A percentile compares a stretch with the other conserved stretches of the same genome.
Conservation (phyloP, 306 rosid genomes). For the Trifolium dubium region DNA sequence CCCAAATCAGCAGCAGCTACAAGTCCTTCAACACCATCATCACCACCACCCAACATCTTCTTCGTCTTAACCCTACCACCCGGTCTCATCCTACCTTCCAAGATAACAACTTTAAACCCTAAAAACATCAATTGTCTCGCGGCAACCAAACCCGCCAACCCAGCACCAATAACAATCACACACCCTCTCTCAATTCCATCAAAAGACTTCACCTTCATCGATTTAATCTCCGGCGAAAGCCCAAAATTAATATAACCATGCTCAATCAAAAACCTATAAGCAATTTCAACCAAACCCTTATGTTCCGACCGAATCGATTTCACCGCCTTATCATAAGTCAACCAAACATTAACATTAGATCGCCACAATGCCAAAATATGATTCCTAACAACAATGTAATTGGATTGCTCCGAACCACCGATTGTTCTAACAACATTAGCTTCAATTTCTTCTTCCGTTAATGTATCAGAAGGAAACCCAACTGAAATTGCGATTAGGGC, state of each 20-base stretch:
- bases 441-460: constrained; percentile 89
- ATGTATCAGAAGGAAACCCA: constrained; percentile 85
- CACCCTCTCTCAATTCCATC: constrained; percentile 63
- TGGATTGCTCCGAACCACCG: constrained; percentile 81
- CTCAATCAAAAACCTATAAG: constrained; percentile 70
- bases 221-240: constrained; percentile 64
- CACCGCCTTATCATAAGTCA: constrained; percentile 65
- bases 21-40: constrained; percentile 52
- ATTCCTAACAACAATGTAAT: constrained; percentile 76
- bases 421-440: constrained; percentile 77
- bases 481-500: constrained; percentile 82
- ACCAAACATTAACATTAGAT: constrained; percentile 73
- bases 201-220: constrained; percentile 59
- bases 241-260: constrained; percentile 92
- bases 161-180: constrained; percentile 82
- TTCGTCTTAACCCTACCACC: constrained; percentile 91
- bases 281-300: constrained; percentile 67
- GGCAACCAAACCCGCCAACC: constrained; percentile 83
- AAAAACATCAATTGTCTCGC: constrained; percentile 84
- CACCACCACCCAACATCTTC: constrained; percentile 69
- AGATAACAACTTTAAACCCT: constrained; percentile 78
- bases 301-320: constrained; percentile 74
- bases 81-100: constrained; percentile 84
- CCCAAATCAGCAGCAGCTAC: constrained; percentile 91
- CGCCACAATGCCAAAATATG: constrained; percentile 84